These are phyloP conservation scores for Aspergillus sojae DNA, from an alignment of 2,329 filamentous ascomycete genomes.

Conservation along the genomic window DNA sequence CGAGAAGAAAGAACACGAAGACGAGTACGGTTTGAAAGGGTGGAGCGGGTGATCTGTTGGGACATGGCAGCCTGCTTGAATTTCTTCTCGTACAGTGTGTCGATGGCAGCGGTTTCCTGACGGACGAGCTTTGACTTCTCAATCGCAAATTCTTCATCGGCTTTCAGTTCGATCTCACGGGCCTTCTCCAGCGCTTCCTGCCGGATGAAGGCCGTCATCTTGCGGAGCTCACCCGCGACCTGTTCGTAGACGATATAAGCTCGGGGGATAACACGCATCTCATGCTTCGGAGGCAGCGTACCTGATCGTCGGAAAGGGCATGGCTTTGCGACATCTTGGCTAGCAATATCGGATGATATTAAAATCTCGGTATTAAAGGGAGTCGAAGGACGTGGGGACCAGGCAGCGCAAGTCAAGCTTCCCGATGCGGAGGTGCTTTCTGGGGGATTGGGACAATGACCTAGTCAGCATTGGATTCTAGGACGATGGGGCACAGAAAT, in stretches of 20 bases:
- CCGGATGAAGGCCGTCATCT: constrained; percentile 99
- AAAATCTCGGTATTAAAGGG: constrained; percentile 7
- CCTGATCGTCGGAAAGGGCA: constrained; percentile 97
- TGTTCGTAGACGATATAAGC: constrained; percentile 43
- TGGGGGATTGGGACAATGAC: constrained; percentile 14
- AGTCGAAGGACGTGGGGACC: constrained; percentile 16
- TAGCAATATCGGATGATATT: constrained; percentile 26
- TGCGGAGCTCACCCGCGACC: constrained; percentile 97
- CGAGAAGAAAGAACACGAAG: constrained; percentile 83
- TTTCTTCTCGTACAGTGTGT: constrained; percentile 94
- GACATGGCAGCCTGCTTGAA: constrained; percentile 98
- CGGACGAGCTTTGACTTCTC: constrained; percentile 99
- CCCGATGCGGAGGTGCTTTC: constrained; percentile 22
- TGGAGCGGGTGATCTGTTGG: constrained; percentile 97
- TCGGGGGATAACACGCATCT: constrained; percentile 22
- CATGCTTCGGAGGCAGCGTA: constrained; percentile 46
- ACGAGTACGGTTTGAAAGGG: constrained; percentile 92
- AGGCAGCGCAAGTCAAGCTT: constrained; percentile 20
- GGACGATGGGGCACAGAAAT: not conserved
- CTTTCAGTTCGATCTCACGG: constrained; percentile 95
- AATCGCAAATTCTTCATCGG: constrained; percentile 98
- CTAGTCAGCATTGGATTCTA: constrained; percentile 19
- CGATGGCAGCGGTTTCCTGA: constrained; percentile 91
- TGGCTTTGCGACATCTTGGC: constrained; percentile 85
- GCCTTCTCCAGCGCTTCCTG: constrained; percentile 98